Conservation (phyloP, 1,139 yeast species). For the Taphrina wiesneri region DNA sequence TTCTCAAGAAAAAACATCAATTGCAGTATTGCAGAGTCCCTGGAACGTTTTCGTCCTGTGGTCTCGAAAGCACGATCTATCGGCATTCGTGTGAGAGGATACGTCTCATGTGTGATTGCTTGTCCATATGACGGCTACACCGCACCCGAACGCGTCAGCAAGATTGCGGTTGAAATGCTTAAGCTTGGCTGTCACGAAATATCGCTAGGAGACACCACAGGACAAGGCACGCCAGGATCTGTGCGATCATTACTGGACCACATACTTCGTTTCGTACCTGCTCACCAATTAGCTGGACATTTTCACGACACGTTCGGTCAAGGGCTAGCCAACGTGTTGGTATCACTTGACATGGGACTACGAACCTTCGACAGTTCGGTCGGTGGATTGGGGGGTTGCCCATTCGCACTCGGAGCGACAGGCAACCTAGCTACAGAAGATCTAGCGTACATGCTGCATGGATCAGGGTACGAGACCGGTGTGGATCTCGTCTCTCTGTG, state of each 20-base stretch:
- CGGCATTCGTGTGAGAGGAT: conserved; percentile 44
- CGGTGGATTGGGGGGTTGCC: conserved; percentile 49
- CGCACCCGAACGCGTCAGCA: conserved; percentile 44
- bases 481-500: conserved; percentile 43
- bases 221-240: conserved; percentile 46
- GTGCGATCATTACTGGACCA: conserved; percentile 42
- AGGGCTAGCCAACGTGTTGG: conserved; percentile 46
- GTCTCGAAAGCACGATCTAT: conserved; percentile 42
- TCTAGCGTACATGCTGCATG: conserved; percentile 46
- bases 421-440: conserved; percentile 48
- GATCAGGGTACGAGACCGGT: conserved; percentile 46
- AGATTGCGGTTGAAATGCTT: conserved; percentile 42
- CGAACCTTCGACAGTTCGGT: conserved; percentile 46
- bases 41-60: conserved; percentile 43
- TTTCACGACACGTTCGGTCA: conserved; percentile 49
- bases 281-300: conserved; percentile 45
- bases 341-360: conserved; percentile 46
- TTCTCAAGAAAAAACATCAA: conserved; percentile 46
- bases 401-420: conserved; percentile 48
- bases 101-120: conserved; percentile 46
- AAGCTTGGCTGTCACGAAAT: conserved; percentile 48
- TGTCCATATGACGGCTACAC: conserved; percentile 48
- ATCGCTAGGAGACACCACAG: conserved; percentile 48
- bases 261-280: conserved; percentile 42
- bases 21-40: conserved; percentile 44